Conservation (phyloP, 495 filamentous ascomycete species). For the Neurospora sp. region DNA sequence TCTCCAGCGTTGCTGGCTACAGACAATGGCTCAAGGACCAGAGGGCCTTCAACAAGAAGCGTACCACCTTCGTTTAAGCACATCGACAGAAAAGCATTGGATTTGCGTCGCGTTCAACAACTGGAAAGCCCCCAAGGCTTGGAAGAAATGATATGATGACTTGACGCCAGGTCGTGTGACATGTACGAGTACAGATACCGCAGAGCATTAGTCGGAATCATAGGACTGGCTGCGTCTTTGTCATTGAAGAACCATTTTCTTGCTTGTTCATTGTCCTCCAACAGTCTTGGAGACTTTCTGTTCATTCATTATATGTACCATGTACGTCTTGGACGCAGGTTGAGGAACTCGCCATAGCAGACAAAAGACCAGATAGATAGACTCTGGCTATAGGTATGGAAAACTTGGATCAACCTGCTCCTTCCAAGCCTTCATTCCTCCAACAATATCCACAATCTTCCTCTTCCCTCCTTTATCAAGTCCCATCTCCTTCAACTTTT, state of each 20-base stretch:
- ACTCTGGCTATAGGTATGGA: conserved; percentile 50
- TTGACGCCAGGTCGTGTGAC: neutral
- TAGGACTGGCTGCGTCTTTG: neutral
- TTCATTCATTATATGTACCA: neutral
- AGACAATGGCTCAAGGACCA: conserved; percentile 95
- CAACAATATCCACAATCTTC: conserved; percentile 66
- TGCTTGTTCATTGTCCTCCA: neutral
- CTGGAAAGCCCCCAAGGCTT: neutral
- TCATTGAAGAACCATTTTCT: neutral
- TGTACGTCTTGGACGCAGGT: neutral
- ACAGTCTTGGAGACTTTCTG: neutral
- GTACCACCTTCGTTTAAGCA: conserved; percentile 45
- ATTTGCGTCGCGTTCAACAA: neutral
- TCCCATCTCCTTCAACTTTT: conserved; percentile 57
- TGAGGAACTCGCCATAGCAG: neutral
- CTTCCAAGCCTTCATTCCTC: conserved; percentile 80
- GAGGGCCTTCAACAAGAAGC: conserved; percentile 91
- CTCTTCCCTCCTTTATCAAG: conserved; percentile 45
- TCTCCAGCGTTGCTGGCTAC: conserved; percentile 82
- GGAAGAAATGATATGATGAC: neutral
- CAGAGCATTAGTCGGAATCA: neutral
- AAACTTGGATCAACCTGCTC: conserved; percentile 61
- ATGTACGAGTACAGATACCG: neutral
- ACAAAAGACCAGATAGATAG: conserved; percentile 5
- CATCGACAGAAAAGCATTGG: neutral